Base-by-base conservation (phyloP, 2,329 filamentous ascomycete genomes). In the Parastagonospora nodorum region DNA sequence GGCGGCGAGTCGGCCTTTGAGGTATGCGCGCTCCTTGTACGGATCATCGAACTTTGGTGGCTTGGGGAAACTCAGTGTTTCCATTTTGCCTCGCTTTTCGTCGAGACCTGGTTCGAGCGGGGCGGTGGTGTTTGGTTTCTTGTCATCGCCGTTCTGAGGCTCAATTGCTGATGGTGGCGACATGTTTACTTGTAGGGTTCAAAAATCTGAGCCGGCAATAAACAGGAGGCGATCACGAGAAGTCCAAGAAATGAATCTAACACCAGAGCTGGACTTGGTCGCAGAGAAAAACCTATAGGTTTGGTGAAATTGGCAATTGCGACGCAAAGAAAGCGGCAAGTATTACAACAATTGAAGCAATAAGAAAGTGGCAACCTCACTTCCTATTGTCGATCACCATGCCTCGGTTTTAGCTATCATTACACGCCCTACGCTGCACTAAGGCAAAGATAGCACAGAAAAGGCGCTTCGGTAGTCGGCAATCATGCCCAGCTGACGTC, bases 1-100 rank as follows among this genome's bases (percentile, higher is more conserved):
- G 12, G 71, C 71, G 35, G 72, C 72, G 29, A 74, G 64, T 47
- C 69, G 58, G 8, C 71, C 69, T 53, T 74, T 74, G 30, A 74
- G 53, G 35, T 73, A 73, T 15, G 64, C 66, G 8, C 72, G 64
- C 60, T 74, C 71, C 39, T 71, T 72, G 56, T 70, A 68, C 4
- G 64, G 62, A 28, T 74, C 71, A 16, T 73, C 68, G 39, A 74
- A 74, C 38, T 68, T 71, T 12, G 70, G 71, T 2, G 69, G 69
- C 8, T 48, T 57, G 1, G 68, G 66, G 35, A 73, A 67, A 12
- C 48, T 53, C 8, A 59, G 33, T 42, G 57, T 61, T 50, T 69
- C 61, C 12, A 53, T 50, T 37, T 63, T 68, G 5, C 62, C 67
- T 15, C 65, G 57, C 11, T 52, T 57, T 37, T 64, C 57, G 39